A percentile compares a stretch with the other conserved stretches of the same genome.
Evolutionary conservation across 306 rosid genomes (phyloP).

Genomic region (Trifolium repens): DNA sequence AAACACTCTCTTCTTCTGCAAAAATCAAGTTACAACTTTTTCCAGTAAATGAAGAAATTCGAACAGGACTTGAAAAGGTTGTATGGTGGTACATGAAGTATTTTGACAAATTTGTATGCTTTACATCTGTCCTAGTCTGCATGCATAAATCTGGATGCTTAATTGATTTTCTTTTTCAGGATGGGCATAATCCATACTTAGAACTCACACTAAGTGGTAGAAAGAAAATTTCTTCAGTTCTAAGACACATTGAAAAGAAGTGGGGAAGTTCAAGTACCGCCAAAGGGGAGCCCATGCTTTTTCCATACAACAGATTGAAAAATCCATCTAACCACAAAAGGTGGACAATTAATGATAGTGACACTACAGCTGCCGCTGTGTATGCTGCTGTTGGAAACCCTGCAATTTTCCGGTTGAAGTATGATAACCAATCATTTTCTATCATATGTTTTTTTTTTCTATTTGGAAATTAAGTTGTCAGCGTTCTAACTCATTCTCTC

Average conservation of each 20-base stretch:
- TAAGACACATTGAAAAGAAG: conserved; percentile 73
- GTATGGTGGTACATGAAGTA: conserved; percentile 39
- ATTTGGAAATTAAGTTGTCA: neutral
- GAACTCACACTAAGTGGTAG: conserved; percentile 74
- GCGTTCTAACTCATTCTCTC: conserved; percentile 47
- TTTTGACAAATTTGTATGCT: conserved; percentile 35
- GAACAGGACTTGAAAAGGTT: conserved; percentile 77
- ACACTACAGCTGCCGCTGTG: conserved; percentile 61
- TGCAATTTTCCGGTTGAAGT: conserved; percentile 81
- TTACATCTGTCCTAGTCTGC: conserved; percentile 24
- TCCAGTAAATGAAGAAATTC: conserved; percentile 70
- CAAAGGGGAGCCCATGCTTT: conserved; percentile 65
- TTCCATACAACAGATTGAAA: conserved; percentile 56
- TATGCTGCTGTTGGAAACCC: conserved; percentile 81
- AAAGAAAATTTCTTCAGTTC: conserved; percentile 85
- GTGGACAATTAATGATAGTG: conserved; percentile 71
- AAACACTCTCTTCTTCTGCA: conserved; percentile 52
- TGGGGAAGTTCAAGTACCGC: conserved; percentile 78
- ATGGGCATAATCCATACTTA: conserved; percentile 75
- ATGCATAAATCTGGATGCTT: conserved; percentile 34
- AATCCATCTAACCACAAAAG: conserved; percentile 51
- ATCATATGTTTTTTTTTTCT: conserved; percentile 9
- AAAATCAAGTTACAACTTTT: conserved; percentile 84
- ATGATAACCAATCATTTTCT: conserved; percentile 36
- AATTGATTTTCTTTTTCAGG: conserved; percentile 54